Evolutionary conservation across 208 protist genomes (phyloP).

Genomic region (Strigomonas oncopelti): DNA sequence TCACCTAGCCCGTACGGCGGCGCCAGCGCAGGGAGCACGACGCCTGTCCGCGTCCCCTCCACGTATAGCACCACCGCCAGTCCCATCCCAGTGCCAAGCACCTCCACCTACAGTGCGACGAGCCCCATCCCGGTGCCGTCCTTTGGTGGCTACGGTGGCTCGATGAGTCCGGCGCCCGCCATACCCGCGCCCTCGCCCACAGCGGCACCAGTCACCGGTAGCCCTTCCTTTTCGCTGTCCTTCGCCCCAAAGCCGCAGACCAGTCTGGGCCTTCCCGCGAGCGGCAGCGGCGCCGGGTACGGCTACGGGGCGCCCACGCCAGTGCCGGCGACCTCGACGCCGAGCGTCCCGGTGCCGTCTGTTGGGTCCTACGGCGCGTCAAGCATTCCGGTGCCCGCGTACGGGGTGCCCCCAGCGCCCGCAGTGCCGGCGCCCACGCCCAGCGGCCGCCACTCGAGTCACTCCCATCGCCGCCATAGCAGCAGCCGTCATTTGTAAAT

Average conservation of each 20-base stretch:
- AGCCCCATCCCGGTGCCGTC: too few species aligned
- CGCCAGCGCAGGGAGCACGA: not conserved
- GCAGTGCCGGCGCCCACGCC: too few species aligned
- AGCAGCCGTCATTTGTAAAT: constrained; percentile 2
- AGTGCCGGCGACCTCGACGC: not conserved
- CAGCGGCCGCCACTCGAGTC: constrained; percentile 1
- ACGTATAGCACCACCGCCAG: not conserved
- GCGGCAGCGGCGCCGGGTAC: not conserved
- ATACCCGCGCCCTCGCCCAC: too few species aligned
- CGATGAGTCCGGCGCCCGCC: too few species aligned
- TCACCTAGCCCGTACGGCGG: not conserved
- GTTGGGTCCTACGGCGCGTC: too few species aligned
- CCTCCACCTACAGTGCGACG: too few species aligned
- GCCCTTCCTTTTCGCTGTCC: not conserved
- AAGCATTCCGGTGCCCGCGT: too few species aligned
- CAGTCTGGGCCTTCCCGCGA: not conserved
- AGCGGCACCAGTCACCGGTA: too few species aligned
- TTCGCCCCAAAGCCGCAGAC: not conserved
- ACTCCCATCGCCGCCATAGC: not conserved
- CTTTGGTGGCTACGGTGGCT: too few species aligned
- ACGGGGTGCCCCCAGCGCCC: too few species aligned
- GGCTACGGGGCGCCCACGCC: constrained; percentile 8
- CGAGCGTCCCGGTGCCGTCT: not conserved
- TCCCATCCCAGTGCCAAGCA: too few species aligned
- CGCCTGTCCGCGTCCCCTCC: not conserved